Evolutionary conservation across 768 basidiomycete species (phyloP), one percentile per base, ranked within the genome.

Genomic region (Pluteus cervinus): DNA sequence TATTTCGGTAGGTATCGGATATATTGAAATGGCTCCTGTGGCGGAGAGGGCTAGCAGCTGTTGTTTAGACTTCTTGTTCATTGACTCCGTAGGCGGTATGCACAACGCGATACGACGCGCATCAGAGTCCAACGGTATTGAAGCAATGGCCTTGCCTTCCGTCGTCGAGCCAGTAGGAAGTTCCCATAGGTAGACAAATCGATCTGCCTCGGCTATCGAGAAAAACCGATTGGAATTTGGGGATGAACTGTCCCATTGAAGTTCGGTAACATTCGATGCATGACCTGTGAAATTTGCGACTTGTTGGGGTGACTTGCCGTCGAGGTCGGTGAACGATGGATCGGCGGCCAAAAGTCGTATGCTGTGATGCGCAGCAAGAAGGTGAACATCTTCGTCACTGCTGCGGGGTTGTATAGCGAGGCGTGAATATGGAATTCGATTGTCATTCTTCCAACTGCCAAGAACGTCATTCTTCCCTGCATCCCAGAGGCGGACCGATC

Each of bases 121-220:
- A 41, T 77, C 75, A 3, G 80, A 75, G 53, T 85, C 82, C 11
- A 84, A 61, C 10, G 79, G 70, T 4, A 79, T 66, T 4, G 75
- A 75, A 11, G 79, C 79, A 14, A 70, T 51, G n/a, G 79, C 62
- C 45, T 63, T 74, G 22, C 78, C 75, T 47, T 72, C 66, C 10
- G 52, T 47, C 11, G 61, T 56, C 7, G 64, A 50, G 3, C 55
- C 55, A 26, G 65, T 55, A 24, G 70, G 65, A 15, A 73, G 52
- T 41, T 74, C 66, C 81, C 82, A 85, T 12, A 81, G 55, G 40
- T 77, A 75, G 6, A 80, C 54, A 41, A 76, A 70, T 20, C 80
- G 72, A 53, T 85, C 82, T 5, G 59, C 63, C 50, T 81, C 73
- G 9, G 81, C 81, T 32, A 65, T 61, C 3, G 82, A 78, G 36